Evolutionary conservation across 768 basidiomycete genomes (phyloP).

Genomic region (Mycena pura): DNA sequence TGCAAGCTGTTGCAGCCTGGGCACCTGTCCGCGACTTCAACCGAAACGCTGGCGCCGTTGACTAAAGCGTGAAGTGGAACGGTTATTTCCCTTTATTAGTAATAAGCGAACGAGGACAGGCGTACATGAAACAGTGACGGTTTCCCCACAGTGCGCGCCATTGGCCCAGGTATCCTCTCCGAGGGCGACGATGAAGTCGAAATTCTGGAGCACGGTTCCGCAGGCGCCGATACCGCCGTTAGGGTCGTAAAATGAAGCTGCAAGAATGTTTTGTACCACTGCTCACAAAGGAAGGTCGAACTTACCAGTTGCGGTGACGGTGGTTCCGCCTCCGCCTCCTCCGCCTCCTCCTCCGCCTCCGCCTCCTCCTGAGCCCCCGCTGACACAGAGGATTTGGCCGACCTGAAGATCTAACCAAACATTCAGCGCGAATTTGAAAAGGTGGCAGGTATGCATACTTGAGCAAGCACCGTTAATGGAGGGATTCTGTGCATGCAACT

Average conservation of each 20-base stretch:
- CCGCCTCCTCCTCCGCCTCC: no score
- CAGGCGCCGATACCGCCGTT: not conserved
- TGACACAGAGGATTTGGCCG: not conserved
- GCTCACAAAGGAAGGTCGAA: not conserved
- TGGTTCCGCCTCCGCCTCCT: not conserved
- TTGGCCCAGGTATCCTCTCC: not conserved
- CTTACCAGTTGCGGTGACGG: constrained; percentile 1
- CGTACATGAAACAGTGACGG: not conserved
- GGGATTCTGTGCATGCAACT: not conserved
- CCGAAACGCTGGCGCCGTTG: not conserved
- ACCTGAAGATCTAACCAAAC: not conserved
- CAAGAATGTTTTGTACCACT: not conserved
- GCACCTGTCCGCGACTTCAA: constrained; percentile 7
- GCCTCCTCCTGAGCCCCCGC: not conserved
- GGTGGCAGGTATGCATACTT: not conserved
- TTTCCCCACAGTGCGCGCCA: not conserved
- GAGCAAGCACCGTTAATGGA: constrained; percentile 1
- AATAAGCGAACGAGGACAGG: not conserved
- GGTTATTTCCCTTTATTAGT: constrained; percentile 49
- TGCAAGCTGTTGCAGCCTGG: constrained; percentile 22
- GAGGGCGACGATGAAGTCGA: not conserved
- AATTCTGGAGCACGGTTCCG: not conserved
- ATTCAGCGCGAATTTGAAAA: not conserved
- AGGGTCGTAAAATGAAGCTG: not conserved
- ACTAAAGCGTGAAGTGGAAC: not conserved